Base-by-base conservation (phyloP, 2,329 filamentous ascomycete genomes). In the Cryphonectria nitschkei region DNA sequence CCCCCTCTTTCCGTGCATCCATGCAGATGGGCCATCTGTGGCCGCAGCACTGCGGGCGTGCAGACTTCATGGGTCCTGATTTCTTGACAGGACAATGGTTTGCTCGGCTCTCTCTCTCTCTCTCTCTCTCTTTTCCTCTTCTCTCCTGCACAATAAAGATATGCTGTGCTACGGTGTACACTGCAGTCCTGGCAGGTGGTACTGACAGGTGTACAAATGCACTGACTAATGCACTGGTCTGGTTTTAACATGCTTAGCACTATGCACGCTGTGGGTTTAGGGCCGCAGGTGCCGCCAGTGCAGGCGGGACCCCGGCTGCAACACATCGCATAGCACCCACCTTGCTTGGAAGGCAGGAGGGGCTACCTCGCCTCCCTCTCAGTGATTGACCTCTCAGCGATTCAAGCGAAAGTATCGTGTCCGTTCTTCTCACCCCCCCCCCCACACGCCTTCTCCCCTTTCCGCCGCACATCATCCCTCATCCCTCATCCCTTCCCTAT, bases 31-130 rank as follows among this genome's bases (percentile, higher is more conserved):
- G 16, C 54, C 29, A 58, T 19, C 16, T 5, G 29, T 67, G 65
- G 52, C 65, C 65, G 65, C 65, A 67, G 65, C 65, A 43, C 37
- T 67, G 65, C 65, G 65, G 65, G 65, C 65, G 65, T 52, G 65
- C 50, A 67, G 65, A 32, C 7, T 46, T 8, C 26, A 58, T 22
- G 54, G 29, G 29, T 58, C 54, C 32, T n/a, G 19, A 11, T 32
- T 16, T 46, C 43, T 22, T 16, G 22, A 19, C 5, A 22, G 16
- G 19, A 50, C 43, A 50, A 6, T 26, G 26, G 26, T 52, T 19
- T 50, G 43, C 43, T 22, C 43, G 43, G 46, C 19, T 50, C 46
- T n/a, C 46, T 50, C 46, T 8, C 8, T 39, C 11, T 39, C 11
- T 13, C 37, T 11, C 37, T 39, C 11, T 39, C 37, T 39, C 37